Conservation (phyloP, 495 filamentous ascomycete species). For the Aspergillus incahuasiensis region DNA sequence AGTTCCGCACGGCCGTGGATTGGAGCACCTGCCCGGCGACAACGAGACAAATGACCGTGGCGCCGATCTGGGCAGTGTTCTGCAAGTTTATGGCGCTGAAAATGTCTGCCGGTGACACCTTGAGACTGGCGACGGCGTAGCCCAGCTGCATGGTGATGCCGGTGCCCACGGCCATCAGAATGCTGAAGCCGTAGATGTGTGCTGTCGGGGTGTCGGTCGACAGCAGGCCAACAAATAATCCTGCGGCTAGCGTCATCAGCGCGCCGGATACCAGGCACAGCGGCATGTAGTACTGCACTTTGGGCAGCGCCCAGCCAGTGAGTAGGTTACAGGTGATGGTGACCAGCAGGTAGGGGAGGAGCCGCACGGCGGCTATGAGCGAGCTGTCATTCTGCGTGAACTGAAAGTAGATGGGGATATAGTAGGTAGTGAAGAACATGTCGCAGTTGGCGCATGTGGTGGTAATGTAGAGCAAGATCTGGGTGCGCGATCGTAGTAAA, state of each 20-base stretch:
- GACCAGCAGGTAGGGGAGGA: constrained; percentile 55
- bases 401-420: constrained; percentile 56
- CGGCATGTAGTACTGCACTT: constrained; percentile 1
- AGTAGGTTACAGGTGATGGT: constrained; percentile 28
- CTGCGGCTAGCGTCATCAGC: not conserved
- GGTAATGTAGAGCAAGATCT: constrained; percentile 43
- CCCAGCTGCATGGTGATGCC: not conserved
- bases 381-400: constrained; percentile 49
- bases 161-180: not conserved
- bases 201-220: not conserved
- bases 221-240: not conserved
- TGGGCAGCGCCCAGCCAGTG: not conserved
- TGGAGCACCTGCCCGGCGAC: not conserved
- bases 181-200: not conserved
- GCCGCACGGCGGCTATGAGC: constrained; percentile 47
- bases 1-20: not conserved
- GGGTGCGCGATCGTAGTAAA: constrained; percentile 30
- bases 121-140: not conserved
- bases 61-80: not conserved
- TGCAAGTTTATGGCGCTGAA: not conserved
- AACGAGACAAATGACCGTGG: not conserved
- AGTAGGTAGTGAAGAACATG: constrained; percentile 45
- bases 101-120: not conserved
- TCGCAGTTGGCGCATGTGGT: constrained; percentile 16
- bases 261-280: not conserved